A percentile compares a stretch with the other conserved stretches of the same genome.
Conservation (phyloP, 768 basidiomycete species). For the Lentinula sp. region DNA sequence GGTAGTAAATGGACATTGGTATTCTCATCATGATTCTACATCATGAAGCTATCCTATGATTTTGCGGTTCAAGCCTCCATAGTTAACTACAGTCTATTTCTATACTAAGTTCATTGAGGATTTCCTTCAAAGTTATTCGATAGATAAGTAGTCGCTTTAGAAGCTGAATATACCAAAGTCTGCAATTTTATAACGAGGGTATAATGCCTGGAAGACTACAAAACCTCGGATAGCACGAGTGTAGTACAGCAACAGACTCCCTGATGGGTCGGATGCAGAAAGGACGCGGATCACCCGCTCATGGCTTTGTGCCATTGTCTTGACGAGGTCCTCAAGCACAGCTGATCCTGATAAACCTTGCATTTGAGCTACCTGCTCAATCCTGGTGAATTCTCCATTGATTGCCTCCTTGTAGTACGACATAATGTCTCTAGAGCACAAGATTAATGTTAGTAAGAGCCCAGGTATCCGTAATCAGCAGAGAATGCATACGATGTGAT, state of each 20-base stretch:
- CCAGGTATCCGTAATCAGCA: neutral
- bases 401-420: constrained; percentile 12
- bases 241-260: constrained; percentile 1
- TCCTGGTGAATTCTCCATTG: constrained; percentile 10
- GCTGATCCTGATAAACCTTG: neutral
- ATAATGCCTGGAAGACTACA: constrained; percentile 8
- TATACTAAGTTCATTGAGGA: too few species aligned
- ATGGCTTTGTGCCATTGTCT: constrained; percentile 1
- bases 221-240: constrained; percentile 2
- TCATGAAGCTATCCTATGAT: too few species aligned
- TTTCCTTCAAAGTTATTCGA: neutral
- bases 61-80: too few species aligned
- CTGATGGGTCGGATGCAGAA: constrained; percentile 4
- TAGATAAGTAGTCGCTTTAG: neutral
- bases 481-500: constrained; percentile 6
- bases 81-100: too few species aligned
- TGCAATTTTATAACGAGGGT: constrained; percentile 10
- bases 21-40: too few species aligned
- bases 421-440: constrained; percentile 7
- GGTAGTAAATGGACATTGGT: too few species aligned
- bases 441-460: neutral
- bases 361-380: constrained; percentile 8
- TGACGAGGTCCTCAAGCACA: constrained; percentile 9
- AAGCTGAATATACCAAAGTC: constrained; percentile 3
- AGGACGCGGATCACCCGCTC: constrained; percentile 6